A percentile compares a stretch with the other conserved stretches of the same genome.
phyloP scores from a whole-genome alignment of 139 green algal species.

The Closterium sp. region DNA sequence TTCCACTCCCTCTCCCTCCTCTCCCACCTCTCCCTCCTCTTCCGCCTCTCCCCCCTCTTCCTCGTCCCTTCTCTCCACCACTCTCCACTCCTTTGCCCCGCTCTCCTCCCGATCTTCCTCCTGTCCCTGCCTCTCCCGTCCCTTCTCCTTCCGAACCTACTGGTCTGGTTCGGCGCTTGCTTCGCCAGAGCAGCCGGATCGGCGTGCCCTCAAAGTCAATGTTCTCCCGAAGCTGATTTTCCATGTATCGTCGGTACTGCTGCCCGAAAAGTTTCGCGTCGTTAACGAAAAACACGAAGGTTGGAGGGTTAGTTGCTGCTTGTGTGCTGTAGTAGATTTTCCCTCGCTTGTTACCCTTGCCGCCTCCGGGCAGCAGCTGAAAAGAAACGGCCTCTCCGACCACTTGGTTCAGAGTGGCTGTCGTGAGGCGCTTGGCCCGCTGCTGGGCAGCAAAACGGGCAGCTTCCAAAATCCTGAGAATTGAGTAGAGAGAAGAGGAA shows the following conservation, averaged over 20 bases:
- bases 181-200: slow-evolving; percentile 62
- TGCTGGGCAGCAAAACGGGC: slow-evolving; percentile 69
- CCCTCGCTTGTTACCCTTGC: slow-evolving; percentile 59
- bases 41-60: neutral
- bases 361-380: slow-evolving; percentile 50
- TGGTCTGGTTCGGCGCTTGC: neutral
- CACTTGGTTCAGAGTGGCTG: slow-evolving; percentile 92
- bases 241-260: slow-evolving; percentile 83
- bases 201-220: slow-evolving; percentile 81
- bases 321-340: slow-evolving; percentile 93
- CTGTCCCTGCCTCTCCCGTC: neutral
- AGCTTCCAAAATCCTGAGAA: slow-evolving; percentile 71
- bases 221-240: slow-evolving; percentile 80
- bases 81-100: neutral
- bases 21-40: neutral
- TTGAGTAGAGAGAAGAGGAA: neutral
- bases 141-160: neutral
- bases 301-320: slow-evolving; percentile 70
- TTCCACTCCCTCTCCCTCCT: neutral
- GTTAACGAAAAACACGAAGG: slow-evolving; percentile 98
- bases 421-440: slow-evolving; percentile 82
- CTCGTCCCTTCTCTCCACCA: neutral
- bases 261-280: slow-evolving; percentile 82
- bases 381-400: slow-evolving; percentile 58
- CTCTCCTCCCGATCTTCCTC: neutral